These are phyloP conservation scores for Leccinum uliginosum DNA, from an alignment of 768 basidiomycete species.

Conservation along the genomic window DNA sequence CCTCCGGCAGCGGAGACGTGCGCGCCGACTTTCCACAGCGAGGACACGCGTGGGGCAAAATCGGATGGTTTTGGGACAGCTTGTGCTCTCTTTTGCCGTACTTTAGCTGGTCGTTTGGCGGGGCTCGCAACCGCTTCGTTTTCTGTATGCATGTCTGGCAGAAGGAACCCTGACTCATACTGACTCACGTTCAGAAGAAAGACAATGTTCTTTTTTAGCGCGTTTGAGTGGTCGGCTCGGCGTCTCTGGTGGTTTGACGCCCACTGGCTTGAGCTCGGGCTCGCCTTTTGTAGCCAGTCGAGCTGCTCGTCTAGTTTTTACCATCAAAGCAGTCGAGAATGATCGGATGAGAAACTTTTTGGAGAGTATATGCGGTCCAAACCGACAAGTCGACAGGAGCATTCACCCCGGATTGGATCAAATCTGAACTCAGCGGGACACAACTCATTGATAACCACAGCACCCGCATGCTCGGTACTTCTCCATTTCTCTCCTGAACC, in stretches of 20 bases:
- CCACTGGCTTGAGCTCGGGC: neutral
- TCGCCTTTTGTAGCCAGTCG: slow-evolving; percentile 1
- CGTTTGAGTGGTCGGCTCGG: slow-evolving; percentile 17
- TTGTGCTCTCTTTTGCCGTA: slow-evolving; percentile 8
- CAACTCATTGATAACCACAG: neutral
- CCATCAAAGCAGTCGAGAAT: slow-evolving; percentile 11
- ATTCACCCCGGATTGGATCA: neutral
- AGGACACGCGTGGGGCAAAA: slow-evolving; percentile 28
- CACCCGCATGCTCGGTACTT: slow-evolving; percentile 16
- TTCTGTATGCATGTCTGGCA: neutral
- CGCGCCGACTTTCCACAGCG: slow-evolving; percentile 71
- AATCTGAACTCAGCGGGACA: too few species aligned
- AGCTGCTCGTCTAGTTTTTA: slow-evolving; percentile 20
- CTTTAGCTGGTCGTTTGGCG: slow-evolving; percentile 5
- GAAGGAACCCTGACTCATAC: neutral
- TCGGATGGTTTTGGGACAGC: slow-evolving; percentile 21
- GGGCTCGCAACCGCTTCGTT: neutral
- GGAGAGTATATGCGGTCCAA: neutral
- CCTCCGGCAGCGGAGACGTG: slow-evolving; percentile 83
- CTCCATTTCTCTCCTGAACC: neutral
- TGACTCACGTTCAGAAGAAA: slow-evolving; percentile 10
- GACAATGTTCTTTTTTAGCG: neutral
- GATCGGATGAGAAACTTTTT: neutral
- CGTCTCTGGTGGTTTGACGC: neutral
- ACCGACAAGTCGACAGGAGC: neutral